Conservation (phyloP, 805 yeast species). For the Lachancea kluyveri region DNA sequence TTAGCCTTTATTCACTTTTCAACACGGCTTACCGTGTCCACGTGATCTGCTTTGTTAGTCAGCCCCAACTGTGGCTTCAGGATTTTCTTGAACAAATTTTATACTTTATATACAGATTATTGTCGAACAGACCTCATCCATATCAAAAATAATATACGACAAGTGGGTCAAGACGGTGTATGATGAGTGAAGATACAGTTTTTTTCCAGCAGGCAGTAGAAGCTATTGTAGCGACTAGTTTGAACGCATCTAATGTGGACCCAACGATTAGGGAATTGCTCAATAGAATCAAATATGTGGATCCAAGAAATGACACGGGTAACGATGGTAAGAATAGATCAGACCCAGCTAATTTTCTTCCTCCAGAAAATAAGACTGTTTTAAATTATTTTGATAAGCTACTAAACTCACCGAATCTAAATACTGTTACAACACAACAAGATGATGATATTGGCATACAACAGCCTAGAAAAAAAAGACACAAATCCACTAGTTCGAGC, state of each 20-base stretch:
- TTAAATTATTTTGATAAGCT: conserved; percentile 11
- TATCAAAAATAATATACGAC: background rate
- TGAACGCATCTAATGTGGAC: conserved; percentile 21
- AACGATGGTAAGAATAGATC: background rate
- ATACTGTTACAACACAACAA: too few species aligned
- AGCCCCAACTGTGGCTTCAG: too few species aligned
- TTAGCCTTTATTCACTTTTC: too few species aligned
- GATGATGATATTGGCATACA: background rate
- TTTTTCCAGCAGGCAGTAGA: conserved; percentile 29
- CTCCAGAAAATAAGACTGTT: conserved; percentile 8
- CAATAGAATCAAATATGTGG: conserved; percentile 22
- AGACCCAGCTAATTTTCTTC: conserved; percentile 5
- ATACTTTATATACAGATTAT: background rate
- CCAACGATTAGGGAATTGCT: conserved; percentile 27
- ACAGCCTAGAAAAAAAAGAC: background rate
- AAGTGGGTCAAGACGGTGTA: conserved; percentile 1
- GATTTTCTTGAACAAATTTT: too few species aligned
- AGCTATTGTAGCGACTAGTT: conserved; percentile 27
- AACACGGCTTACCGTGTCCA: too few species aligned
- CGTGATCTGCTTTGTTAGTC: too few species aligned
- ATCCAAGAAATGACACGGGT: conserved; percentile 1
- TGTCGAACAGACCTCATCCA: background rate
- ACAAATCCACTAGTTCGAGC: background rate
- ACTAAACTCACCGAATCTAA: too few species aligned
- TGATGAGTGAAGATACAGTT: conserved; percentile 24